phyloP scores from a whole-genome alignment of 2,329 filamentous ascomycete species.

The Arthrinium phaeospermum region DNA sequence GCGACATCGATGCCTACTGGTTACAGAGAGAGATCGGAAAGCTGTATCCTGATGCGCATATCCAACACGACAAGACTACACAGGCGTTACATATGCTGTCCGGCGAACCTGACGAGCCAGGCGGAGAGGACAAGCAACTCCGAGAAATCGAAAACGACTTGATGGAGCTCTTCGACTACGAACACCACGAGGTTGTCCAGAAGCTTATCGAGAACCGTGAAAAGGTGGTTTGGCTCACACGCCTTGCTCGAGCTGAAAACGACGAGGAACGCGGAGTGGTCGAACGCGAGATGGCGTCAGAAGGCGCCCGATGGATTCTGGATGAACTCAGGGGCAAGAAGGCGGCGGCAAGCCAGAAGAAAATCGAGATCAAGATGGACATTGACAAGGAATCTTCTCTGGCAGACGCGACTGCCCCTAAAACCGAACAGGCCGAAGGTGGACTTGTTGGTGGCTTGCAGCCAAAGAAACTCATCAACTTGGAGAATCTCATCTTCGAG shows the following conservation, averaged over 20 bases:
- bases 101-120: conserved; percentile 70
- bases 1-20: conserved; percentile 98
- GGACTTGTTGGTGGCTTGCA: conserved; percentile 82
- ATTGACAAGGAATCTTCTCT: conserved; percentile 75
- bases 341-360: conserved; percentile 64
- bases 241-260: conserved; percentile 81
- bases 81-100: conserved; percentile 83
- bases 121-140: conserved; percentile 82
- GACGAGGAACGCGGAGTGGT: conserved; percentile 76
- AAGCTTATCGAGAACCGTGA: conserved; percentile 91
- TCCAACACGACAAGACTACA: conserved; percentile 90
- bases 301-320: conserved; percentile 84
- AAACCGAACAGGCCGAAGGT: conserved; percentile 66
- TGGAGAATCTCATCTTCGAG: conserved; percentile 96
- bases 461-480: conserved; percentile 85
- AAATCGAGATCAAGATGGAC: conserved; percentile 94
- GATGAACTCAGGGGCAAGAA: conserved; percentile 84
- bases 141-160: conserved; percentile 97
- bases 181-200: conserved; percentile 90
- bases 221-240: conserved; percentile 94
- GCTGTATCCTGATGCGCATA: conserved; percentile 89
- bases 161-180: conserved; percentile 98
- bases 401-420: conserved; percentile 53
- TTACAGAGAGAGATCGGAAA: conserved; percentile 89
- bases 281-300: conserved; percentile 89